Percentiles rank a stretch among this genome's conserved stretches.
These are phyloP conservation scores for Mangifera indica DNA, from an alignment of 345 rosid species.

Conservation along the genomic window DNA sequence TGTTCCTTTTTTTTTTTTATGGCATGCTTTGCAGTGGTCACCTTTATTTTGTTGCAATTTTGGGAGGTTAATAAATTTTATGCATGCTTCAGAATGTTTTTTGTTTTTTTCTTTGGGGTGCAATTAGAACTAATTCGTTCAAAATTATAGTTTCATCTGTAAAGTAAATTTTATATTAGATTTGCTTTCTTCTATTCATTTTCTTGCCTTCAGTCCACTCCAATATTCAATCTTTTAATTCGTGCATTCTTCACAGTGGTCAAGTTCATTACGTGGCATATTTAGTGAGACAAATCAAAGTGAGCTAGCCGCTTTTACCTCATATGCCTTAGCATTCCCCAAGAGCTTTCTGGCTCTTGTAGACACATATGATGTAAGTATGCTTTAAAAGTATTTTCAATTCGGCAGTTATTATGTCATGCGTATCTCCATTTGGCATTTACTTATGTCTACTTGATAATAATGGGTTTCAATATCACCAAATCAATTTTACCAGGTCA, in stretches of 20 bases:
- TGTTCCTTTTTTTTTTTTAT: too few species aligned
- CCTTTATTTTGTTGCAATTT: slow-evolving; percentile 39
- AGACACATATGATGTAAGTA: slow-evolving; percentile 88
- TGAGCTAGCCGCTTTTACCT: slow-evolving; percentile 89
- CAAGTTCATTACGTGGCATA: slow-evolving; percentile 44
- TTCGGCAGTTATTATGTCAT: neutral
- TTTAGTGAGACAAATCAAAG: slow-evolving; percentile 91
- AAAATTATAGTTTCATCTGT: neutral
- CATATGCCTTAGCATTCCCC: slow-evolving; percentile 95
- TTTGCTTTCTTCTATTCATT: slow-evolving; percentile 1
- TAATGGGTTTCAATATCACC: neutral
- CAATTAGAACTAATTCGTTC: neutral
- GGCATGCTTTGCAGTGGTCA: slow-evolving; percentile 46
- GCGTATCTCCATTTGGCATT: neutral
- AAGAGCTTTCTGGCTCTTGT: slow-evolving; percentile 79
- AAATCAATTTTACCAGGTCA: slow-evolving; percentile 49
- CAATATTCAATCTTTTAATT: neutral
- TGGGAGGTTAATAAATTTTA: slow-evolving; percentile 61
- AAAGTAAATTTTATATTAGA: neutral
- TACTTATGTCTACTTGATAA: neutral
- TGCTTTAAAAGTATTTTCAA: neutral
- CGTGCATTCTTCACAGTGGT: slow-evolving; percentile 48
- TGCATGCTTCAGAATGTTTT: neutral
- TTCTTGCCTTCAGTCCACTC: neutral
- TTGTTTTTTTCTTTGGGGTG: neutral